These are phyloP conservation scores for Nematocida sp. DNA, from an alignment of 371 early-diverging fungal genomes.

Conservation along the genomic window DNA sequence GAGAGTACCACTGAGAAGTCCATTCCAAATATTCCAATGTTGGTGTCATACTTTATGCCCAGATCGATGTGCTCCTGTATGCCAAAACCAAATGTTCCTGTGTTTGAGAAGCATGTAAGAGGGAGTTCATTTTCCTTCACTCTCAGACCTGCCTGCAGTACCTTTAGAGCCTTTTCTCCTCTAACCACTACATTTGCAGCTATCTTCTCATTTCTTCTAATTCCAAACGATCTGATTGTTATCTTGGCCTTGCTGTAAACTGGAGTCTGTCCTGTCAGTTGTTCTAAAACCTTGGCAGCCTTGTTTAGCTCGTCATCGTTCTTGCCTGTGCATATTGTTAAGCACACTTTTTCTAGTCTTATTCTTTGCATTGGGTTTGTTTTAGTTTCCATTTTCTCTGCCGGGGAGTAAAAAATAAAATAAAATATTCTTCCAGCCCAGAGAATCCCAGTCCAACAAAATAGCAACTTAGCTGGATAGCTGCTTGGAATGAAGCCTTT, in stretches of 20 bases:
- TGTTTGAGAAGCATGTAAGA: conserved; percentile 83
- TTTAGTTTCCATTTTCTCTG: conserved; percentile 24
- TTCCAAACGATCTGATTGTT: conserved; percentile 98
- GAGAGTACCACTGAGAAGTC: conserved; percentile 94
- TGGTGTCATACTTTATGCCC: conserved; percentile 99
- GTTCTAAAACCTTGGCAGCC: conserved; percentile 99
- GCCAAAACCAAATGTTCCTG: conserved; percentile 99
- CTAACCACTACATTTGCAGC: conserved; percentile 94
- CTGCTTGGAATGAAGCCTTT: neutral
- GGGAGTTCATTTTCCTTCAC: conserved; percentile 98
- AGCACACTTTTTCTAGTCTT: conserved; percentile 94
- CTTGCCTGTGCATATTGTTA: conserved; percentile 96
- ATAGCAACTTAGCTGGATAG: neutral
- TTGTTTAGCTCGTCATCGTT: conserved; percentile 95
- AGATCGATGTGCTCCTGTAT: conserved; percentile 99
- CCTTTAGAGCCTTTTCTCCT: conserved; percentile 85
- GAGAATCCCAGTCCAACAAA: neutral
- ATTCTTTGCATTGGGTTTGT: conserved; percentile 89
- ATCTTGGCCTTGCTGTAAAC: conserved; percentile 97
- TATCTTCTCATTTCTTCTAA: conserved; percentile 99
- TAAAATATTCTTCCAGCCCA: neutral
- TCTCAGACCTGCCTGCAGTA: conserved; percentile 95
- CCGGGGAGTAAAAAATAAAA: conserved; percentile 41
- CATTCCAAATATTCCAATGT: conserved; percentile 79
- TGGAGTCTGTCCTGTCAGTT: conserved; percentile 96